Evolutionary conservation across 768 basidiomycete genomes (phyloP), one percentile per base, ranked within the genome.

Genomic region (Sarcodon sp.): DNA sequence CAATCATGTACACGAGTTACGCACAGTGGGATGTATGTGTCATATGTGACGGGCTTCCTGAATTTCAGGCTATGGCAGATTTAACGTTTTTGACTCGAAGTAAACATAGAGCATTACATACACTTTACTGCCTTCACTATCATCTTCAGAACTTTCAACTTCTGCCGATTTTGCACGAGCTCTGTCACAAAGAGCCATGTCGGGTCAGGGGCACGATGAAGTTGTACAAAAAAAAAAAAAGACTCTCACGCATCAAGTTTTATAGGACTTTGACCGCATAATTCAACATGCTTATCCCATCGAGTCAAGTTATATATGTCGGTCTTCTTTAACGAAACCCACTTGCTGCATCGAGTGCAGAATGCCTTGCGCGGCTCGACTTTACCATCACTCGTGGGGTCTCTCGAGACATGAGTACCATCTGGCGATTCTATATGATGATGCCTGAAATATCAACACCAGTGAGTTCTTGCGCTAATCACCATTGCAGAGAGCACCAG

Each of bases 281-380:
- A 66, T 15, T 61, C 65, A 21, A 77, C 66, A 58, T 85, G 83
- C 35, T 61, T 64, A 52, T 78, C 69, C 83, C 83, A 85, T 45
- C 72, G 72, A 35, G 69, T 69, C 50, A 83, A 73, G 10, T 71
- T 64, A 50, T 80, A 85, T 12, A 71, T 69, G 51, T 69, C 69
- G 53, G 62, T 72, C 15, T 67, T 64, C 45, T 79, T 76, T 15
- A 86, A 68, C 36, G 69, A 66, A 13, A 84, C 69, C 61, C 69
- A 70, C 51, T 73, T 72, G 37, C 71, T 63, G 58, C 83, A 86
- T 33, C 73, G 64, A 15, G 63, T 70, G 55, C 83, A 86, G 46
- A 69, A 68, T n/a, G 71, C 79, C 7, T 71, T 68, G 61, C 76
- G 71, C 1, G 74, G 69, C 50, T 81, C 79, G 43, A 81, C 60